Evolutionary conservation across 257 asterid genomes (phyloP), one percentile per base, ranked within the genome.

Genomic region (Haberlea rhodopensis): DNA sequence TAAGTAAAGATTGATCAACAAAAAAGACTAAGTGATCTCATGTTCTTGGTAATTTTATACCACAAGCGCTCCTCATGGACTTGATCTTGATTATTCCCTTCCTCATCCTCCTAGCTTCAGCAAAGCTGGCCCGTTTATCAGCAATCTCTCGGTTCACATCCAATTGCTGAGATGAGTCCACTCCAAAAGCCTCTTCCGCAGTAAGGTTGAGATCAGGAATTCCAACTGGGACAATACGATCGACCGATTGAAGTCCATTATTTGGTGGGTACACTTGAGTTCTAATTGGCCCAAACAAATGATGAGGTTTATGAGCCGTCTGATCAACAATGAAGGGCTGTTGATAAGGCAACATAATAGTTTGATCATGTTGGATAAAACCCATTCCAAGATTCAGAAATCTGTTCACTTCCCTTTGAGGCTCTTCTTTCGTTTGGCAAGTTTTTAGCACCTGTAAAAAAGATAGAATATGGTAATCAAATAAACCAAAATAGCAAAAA

Each of bases 61-160:
- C 61, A 48, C 53, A 65, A 22, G 62, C 67, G 13, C 57, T 70
- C 65, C 61, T 78, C 74, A 62, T 65, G 21, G 45, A 45, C 59
- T 79, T 79, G 5, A 31, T 68, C 76, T 77, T 86, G 22, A 73
- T 82, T 24, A 71, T 67, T 34, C 77, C 83, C 70, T 2, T 79
- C 57, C 96, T 79, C 16, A 57, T 46, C 86, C 80, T 83, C 78
- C 96, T 69, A 1, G 90, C 87, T 59, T 78, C 89, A 22, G 90
- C 94, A 62, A 20, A 73, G 65, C 53, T 74, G 70, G 86, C 77
- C 68, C 79, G 80, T 53, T 63, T 65, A 43, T 75, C 78, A 23
- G 57, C 77, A 10, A 37, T 5, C 9, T 8, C 68, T 22, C 63
- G 57, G 5, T 34, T 25, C 25, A 46, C 66, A 74, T 81, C 87